Percentiles rank a stretch among this genome's conserved stretches.
Conservation (phyloP, 2,329 filamentous ascomycete genomes). For the Blumeriella jaapii region DNA sequence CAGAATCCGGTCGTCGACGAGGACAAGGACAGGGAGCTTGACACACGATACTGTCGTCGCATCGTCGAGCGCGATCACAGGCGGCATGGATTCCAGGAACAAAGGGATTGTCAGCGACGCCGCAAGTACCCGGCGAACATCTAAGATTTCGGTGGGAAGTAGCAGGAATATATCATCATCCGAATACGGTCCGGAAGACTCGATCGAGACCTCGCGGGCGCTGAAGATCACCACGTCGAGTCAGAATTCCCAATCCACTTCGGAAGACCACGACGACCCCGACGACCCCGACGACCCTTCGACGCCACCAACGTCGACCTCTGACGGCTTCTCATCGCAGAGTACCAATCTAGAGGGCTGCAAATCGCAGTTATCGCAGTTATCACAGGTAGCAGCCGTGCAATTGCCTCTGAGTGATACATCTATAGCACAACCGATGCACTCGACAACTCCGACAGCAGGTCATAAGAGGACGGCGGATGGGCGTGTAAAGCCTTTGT, state of each 20-base stretch:
- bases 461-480: slow-evolving; percentile 67
- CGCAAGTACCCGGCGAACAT: slow-evolving; percentile 8
- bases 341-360: slow-evolving; percentile 38
- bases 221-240: slow-evolving; percentile 24
- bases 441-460: slow-evolving; percentile 18
- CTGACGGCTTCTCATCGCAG: slow-evolving; percentile 28
- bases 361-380: slow-evolving; percentile 40
- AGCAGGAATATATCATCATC: slow-evolving; percentile 7
- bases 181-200: slow-evolving; percentile 5
- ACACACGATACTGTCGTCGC: no score
- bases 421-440: slow-evolving; percentile 14
- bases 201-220: slow-evolving; percentile 7
- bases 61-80: slow-evolving; percentile 19
- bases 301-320: slow-evolving; percentile 30
- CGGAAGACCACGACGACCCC: slow-evolving; percentile 30
- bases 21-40: slow-evolving; percentile 7
- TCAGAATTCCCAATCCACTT: slow-evolving; percentile 36
- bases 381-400: slow-evolving; percentile 46
- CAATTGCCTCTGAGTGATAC: slow-evolving; percentile 29
- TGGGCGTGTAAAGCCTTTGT: slow-evolving; percentile 54
- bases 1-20: slow-evolving; percentile 12
- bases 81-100: slow-evolving; percentile 17
- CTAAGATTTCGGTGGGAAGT: slow-evolving; percentile 4
- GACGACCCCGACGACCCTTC: slow-evolving; percentile 30
- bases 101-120: slow-evolving; percentile 16